Base-by-base conservation (phyloP, 441 rosid genomes). In the Sinapis alba region DNA sequence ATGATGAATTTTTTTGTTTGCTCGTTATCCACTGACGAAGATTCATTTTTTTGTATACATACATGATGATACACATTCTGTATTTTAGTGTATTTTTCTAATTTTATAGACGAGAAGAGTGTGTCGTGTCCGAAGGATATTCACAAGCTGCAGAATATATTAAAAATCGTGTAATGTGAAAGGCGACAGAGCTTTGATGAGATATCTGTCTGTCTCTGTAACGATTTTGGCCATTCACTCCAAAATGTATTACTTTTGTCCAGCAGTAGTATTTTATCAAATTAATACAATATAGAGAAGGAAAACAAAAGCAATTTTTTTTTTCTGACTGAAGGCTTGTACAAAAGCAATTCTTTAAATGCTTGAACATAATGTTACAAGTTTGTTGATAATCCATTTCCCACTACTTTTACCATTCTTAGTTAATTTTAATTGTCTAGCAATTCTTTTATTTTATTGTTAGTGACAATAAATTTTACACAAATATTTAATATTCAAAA, bases 151-250 rank as follows among this genome's bases (percentile, higher is more conserved):
- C 41, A 66, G 8, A 53, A 72, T 72, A 78, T 72, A 24, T 50
- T 50, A 4, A 28, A 72, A 78, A 1, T 19, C 16, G 11, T 12
- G 73, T 66, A 20, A 32, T 78, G 73, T 72, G 60, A 72, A 78
- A 78, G 73, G 70, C 58, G 77, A 78, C 73, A 78, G 28, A 61
- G 43, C 81, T 78, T 72, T 77, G 81, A 78, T 72, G 81, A 51
- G 73, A 78, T 78, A 61, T 73, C 74, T 78, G 77, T 66, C 26
- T 24, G 60, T 70, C 76, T 77, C 68, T 70, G 68, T 70, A 71
- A 65, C 56, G 32, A 70, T 70, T 41, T 77, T 76, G 15, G 65
- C 64, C 15, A 68, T 68, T 50, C 68, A 65, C 66, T 43, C 59
- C 27, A 16, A 50, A 27, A 56, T 43, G 47, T 73, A 65, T 43